Evolutionary conservation across 2,329 filamentous ascomycete species (phyloP), one percentile per base, ranked within the genome.

Genomic region (Monascus ruber): DNA sequence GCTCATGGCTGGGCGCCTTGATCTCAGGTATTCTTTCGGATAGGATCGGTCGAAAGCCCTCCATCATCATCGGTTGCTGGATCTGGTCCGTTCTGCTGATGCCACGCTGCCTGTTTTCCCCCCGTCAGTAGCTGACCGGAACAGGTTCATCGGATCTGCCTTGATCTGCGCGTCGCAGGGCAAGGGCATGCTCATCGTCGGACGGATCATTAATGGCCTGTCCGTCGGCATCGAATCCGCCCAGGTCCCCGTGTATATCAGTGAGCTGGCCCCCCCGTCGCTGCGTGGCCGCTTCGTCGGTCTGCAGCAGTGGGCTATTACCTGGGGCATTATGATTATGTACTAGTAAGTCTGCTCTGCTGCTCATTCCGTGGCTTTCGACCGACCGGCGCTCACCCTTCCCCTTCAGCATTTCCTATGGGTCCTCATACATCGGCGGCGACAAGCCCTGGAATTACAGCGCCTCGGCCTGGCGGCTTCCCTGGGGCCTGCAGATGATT

Each of bases 271-370:
- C 5, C 71, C 70, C 24, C 71, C 72, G 0, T 65, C 63, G 28
- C 72, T 69, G 51, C 67, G 73, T 47, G 73, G 73, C 11, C 72
- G 79, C 32, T 70, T 88, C 29, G 80, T 87, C 26, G 79, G 81
- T 38, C 73, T 77, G 35, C 82, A 86, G 58, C 83, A 87, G 58
- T 82, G 81, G 69, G 79, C 81, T 25, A 85, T 87, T 44, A 83
- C 82, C 47, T 83, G 71, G 71, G 79, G 76, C 46, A 81, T 81
- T 47, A 54, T 81, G 42, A 78, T 81, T 60, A 81, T 82, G 76
- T 83, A 81, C 65, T 79, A 59, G 17, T 17, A 17, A 17, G 17
- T 17, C 17, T 17, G 17, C 17, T 17, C 2, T 17, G 17, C 17
- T 2, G 17, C 2, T 17, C 17, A 17, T 17, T 17, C 17, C 17